These are phyloP conservation scores for Penicillium riverlandense DNA, from an alignment of 495 filamentous ascomycete species.

Conservation along the genomic window DNA sequence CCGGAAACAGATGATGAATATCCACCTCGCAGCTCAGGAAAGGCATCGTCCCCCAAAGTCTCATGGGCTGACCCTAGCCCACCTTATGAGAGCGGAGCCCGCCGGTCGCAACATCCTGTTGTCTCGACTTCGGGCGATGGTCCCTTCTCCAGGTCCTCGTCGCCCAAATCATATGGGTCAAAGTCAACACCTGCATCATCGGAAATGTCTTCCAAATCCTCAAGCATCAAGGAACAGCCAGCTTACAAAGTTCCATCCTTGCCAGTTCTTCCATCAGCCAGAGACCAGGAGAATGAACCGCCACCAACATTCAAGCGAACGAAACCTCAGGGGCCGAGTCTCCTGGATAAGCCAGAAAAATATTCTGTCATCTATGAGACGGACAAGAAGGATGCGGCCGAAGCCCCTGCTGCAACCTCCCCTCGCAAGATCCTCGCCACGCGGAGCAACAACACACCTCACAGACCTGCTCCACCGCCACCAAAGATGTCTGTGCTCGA, in stretches of 20 bases:
- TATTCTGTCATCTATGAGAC: conserved; percentile 41
- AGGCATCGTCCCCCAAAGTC: conserved; percentile 34
- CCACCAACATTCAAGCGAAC: conserved; percentile 68
- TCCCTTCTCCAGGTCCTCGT: conserved; percentile 31
- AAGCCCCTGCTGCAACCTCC: conserved; percentile 42
- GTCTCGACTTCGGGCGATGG: conserved; percentile 17
- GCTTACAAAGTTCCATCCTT: conserved; percentile 60
- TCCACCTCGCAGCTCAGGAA: conserved; percentile 20
- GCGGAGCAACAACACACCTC: conserved; percentile 77
- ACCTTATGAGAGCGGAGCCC: conserved; percentile 17
- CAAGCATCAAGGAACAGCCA: conserved; percentile 38
- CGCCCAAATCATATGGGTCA: conserved; percentile 33
- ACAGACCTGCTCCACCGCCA: conserved; percentile 69
- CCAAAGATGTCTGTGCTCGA: conserved; percentile 96
- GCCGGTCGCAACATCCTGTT: conserved; percentile 16
- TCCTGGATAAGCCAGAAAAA: conserved; percentile 56
- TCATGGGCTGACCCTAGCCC: conserved; percentile 42
- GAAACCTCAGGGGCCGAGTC: conserved; percentile 49
- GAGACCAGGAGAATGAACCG: conserved; percentile 78
- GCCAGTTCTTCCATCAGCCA: conserved; percentile 47
- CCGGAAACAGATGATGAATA: conserved; percentile 18
- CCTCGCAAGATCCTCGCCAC: conserved; percentile 63
- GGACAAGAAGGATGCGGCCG: conserved; percentile 37
- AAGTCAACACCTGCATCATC: conserved; percentile 37
- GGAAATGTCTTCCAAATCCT: conserved; percentile 32